Percentiles rank a stretch among this genome's conserved stretches.
Evolutionary conservation across 805 yeast genomes (phyloP).

Genomic region (Tetrapisispora phaffii): DNA sequence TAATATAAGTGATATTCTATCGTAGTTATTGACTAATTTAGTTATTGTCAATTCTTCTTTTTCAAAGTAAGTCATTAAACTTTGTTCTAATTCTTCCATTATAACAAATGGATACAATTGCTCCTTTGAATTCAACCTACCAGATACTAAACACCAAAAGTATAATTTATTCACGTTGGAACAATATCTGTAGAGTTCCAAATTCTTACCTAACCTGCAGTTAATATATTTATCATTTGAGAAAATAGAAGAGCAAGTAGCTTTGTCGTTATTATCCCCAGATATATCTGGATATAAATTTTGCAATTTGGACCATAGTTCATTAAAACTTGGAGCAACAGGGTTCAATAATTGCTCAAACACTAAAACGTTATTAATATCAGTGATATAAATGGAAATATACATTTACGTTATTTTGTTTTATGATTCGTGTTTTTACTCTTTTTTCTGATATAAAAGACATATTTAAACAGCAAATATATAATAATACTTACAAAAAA

Average conservation of each 20-base stretch:
- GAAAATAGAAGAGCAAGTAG: not conserved
- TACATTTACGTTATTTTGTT: slow-evolving; percentile 12
- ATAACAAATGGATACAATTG: slow-evolving; percentile 37
- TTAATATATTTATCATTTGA: slow-evolving; percentile 1
- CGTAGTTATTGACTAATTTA: slow-evolving; percentile 59
- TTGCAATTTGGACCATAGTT: slow-evolving; percentile 18
- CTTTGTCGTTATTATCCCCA: not conserved
- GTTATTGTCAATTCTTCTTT: slow-evolving; percentile 41
- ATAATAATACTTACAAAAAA: too few relatives aligned
- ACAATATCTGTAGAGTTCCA: slow-evolving; percentile 17
- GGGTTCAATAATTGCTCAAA: slow-evolving; percentile 23
- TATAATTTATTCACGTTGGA: slow-evolving; percentile 16
- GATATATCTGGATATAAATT: slow-evolving; percentile 14
- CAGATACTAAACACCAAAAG: slow-evolving; percentile 20
- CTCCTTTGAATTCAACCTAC: slow-evolving; percentile 1
- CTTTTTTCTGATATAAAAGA: too few relatives aligned
- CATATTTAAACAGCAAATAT: too few relatives aligned
- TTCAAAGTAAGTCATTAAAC: slow-evolving; percentile 50
- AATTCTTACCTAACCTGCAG: slow-evolving; percentile 13
- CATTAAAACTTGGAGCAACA: slow-evolving; percentile 21
- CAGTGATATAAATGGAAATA: slow-evolving; percentile 25
- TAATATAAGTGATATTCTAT: slow-evolving; percentile 58
- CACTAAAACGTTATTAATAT: slow-evolving; percentile 15
- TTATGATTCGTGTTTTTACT: too few relatives aligned
- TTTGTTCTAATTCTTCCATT: slow-evolving; percentile 39